A percentile compares a stretch with the other conserved stretches of the same genome.
phyloP scores from a whole-genome alignment of 2,329 filamentous ascomycete species.

The Trichoderma atrobrunneum region DNA sequence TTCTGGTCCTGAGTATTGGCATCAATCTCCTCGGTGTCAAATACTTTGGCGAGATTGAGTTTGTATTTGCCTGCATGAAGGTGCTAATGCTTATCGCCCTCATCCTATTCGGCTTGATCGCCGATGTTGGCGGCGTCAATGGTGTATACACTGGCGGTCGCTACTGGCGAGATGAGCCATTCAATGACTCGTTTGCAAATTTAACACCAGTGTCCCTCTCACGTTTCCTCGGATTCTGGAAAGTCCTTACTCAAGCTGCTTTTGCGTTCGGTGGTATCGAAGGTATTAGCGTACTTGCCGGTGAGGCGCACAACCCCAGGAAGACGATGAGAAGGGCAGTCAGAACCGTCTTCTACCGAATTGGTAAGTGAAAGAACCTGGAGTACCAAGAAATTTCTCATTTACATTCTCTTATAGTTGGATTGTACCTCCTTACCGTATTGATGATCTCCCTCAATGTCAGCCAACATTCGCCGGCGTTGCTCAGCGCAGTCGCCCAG shows the following conservation, averaged over 20 bases:
- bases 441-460: conserved; percentile 22
- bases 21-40: conserved; percentile 30
- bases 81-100: conserved; percentile 41
- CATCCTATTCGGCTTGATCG: conserved; percentile 38
- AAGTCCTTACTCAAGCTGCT: conserved; percentile 38
- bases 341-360: conserved; percentile 21
- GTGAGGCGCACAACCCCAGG: conserved; percentile 45
- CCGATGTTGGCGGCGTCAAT: conserved; percentile 37
- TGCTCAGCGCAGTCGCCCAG: conserved; percentile 42
- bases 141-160: conserved; percentile 39
- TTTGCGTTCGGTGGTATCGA: conserved; percentile 37
- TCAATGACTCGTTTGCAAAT: conserved; percentile 32
- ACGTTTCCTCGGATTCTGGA: conserved; percentile 41
- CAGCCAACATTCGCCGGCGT: conserved; percentile 20
- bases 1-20: conserved; percentile 22
- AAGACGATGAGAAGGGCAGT: conserved; percentile 26
- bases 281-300: conserved; percentile 27
- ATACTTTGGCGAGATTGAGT: conserved; percentile 47
- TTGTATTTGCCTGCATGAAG: conserved; percentile 46
- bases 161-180: conserved; percentile 40
- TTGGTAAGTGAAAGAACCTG: neutral
- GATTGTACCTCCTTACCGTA: conserved; percentile 20
- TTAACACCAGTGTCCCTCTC: conserved; percentile 32
- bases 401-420: neutral
- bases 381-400: fast-evolving